Conservation (phyloP, 2,329 filamentous ascomycete genomes). For the Penicillium sp. region DNA sequence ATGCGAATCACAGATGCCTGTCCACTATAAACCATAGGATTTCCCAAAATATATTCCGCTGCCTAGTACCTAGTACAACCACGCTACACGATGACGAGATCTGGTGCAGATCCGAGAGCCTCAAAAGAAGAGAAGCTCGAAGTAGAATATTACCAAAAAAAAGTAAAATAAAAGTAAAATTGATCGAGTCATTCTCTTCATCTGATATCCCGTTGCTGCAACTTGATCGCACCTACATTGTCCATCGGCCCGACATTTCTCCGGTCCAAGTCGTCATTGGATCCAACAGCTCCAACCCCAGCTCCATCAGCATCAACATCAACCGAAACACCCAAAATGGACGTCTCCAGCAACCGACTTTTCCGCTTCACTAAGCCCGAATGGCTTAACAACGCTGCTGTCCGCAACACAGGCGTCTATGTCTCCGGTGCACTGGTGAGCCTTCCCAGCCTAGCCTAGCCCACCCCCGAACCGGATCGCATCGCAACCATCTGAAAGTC, state of each 20-base stretch:
- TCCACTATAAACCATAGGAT: too few relatives aligned
- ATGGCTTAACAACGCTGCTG: constrained; percentile 66
- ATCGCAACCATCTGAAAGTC: not conserved
- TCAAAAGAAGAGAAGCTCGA: too few relatives aligned
- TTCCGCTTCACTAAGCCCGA: constrained; percentile 68
- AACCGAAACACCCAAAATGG: constrained; percentile 27
- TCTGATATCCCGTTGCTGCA: not conserved
- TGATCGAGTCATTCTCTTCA: too few relatives aligned
- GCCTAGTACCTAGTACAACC: too few relatives aligned
- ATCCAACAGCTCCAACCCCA: constrained; percentile 8
- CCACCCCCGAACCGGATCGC: not conserved
- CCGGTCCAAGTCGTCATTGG: constrained; percentile 21
- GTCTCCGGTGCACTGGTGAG: constrained; percentile 64
- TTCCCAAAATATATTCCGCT: too few relatives aligned
- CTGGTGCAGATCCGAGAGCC: too few relatives aligned
- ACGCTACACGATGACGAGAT: too few relatives aligned
- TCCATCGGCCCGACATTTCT: constrained; percentile 17
- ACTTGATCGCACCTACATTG: not conserved
- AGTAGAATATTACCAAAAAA: too few relatives aligned
- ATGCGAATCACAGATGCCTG: not conserved
- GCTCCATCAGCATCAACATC: constrained; percentile 6
- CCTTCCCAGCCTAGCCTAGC: constrained; percentile 1
- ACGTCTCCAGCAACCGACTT: constrained; percentile 55
- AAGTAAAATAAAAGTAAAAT: too few relatives aligned
- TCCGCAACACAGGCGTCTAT: constrained; percentile 66